Base-by-base conservation (phyloP, 2,329 filamentous ascomycete genomes). In the Phoma sp. region DNA sequence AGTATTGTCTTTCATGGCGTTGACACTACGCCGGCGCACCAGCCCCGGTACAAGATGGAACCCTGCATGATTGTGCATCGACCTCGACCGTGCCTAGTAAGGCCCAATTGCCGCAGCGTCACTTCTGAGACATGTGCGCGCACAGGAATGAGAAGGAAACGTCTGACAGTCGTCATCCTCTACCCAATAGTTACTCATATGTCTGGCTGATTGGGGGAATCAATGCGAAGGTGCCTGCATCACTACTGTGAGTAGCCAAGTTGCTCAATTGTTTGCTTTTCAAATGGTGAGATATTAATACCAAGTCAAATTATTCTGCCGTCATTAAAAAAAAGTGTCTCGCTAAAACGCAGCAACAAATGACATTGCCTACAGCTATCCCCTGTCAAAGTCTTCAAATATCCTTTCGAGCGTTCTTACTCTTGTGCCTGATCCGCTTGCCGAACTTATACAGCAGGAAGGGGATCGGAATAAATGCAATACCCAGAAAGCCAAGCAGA, bases 401-500 rank as follows among this genome's bases (percentile, higher is more conserved):
- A 55, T 79, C 76, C 58, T 78, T 78, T 37, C 75, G 68, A 1
- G 76, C 76, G 55, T 68, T 62, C 64, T 68, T 77, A 59, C 73
- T 76, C 59, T 74, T 75, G 47, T 75, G 70, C 22, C 77, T 68
- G 40, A 79, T 62, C n/a, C 66, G 71, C 55, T 65, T 70, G 6
- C 77, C 77, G 56, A 69, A 78, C 60, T 69, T 73, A 62, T 78
- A 79, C 53, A 80, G 55, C 52, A 75, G 67, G 54, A 77, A 80
- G n/a, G 77, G 77, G 52, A 80, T 78, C 0, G 77, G 77, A 11
- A 80, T 77, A 52, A 79, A 79, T 0, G 72, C 75, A 37, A 79
- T 70, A 2, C 68, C 68, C 46, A 80, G 49, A 55, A 78, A 78
- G 0, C 69, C 78, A 45, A 79, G 55, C 24, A 69, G 61, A 45